Evolutionary conservation across 768 basidiomycete genomes (phyloP).

Genomic region (Tricholoma bakamatsutake): DNA sequence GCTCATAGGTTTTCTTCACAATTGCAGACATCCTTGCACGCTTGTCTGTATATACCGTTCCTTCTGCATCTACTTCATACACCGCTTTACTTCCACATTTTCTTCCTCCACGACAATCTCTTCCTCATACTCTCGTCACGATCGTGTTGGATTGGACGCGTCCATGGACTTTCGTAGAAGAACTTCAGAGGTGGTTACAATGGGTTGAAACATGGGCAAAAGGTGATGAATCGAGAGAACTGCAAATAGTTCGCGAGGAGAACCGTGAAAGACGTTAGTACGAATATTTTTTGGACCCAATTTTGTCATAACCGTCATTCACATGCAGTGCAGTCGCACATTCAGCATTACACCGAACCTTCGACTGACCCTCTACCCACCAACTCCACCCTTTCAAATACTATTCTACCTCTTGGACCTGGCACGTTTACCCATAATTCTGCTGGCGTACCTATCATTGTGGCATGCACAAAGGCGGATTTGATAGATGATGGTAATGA

Average conservation of each 20-base stretch:
- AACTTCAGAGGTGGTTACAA: slow-evolving; percentile 76
- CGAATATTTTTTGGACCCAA: slow-evolving; percentile 1
- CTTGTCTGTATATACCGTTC: slow-evolving; percentile 87
- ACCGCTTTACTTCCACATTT: slow-evolving; percentile 72
- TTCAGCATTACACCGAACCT: slow-evolving; percentile 89
- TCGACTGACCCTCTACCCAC: slow-evolving; percentile 59
- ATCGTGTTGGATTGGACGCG: slow-evolving; percentile 94
- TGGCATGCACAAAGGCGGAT: slow-evolving; percentile 91
- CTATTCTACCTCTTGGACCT: slow-evolving; percentile 75
- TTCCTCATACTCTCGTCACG: slow-evolving; percentile 71
- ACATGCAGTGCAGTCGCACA: slow-evolving; percentile 70
- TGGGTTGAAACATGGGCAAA: slow-evolving; percentile 84
- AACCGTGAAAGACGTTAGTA: slow-evolving; percentile 74
- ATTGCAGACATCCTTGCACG: slow-evolving; percentile 77
- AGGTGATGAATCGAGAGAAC: slow-evolving; percentile 62
- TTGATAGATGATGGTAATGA: slow-evolving; percentile 81
- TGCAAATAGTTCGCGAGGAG: slow-evolving; percentile 74
- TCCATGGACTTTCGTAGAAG: slow-evolving; percentile 86
- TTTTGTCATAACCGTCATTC: slow-evolving; percentile 6
- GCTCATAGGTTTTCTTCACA: slow-evolving; percentile 4
- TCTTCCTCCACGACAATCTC: slow-evolving; percentile 59
- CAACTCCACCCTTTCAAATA: slow-evolving; percentile 54
- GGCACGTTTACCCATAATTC: slow-evolving; percentile 86
- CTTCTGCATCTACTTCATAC: slow-evolving; percentile 69
- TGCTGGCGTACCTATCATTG: slow-evolving; percentile 80